These are phyloP conservation scores for Tarenaya hassleriana DNA, from an alignment of 345 rosid species.

Conservation along the genomic window DNA sequence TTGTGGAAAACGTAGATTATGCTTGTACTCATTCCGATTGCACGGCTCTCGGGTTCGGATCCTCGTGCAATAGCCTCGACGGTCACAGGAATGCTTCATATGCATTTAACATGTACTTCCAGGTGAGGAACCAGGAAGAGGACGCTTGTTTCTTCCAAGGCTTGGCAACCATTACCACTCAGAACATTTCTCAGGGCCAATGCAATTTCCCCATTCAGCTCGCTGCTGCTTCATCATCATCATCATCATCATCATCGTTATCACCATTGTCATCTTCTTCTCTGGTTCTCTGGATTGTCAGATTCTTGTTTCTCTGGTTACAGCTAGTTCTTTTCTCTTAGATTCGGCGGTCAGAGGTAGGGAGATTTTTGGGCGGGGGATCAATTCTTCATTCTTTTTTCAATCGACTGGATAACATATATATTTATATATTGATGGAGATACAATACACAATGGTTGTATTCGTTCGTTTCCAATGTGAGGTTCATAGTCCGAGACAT, in stretches of 20 bases:
- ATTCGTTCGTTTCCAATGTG: too few relatives aligned
- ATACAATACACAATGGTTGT: too few relatives aligned
- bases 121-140: slow-evolving; percentile 53
- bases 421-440: too few relatives aligned
- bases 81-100: slow-evolving; percentile 57
- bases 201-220: slow-evolving; percentile 67
- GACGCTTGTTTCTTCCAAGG: slow-evolving; percentile 67
- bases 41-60: slow-evolving; percentile 57
- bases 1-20: slow-evolving; percentile 52
- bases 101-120: slow-evolving; percentile 71
- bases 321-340: background rate
- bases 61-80: slow-evolving; percentile 55
- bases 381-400: too few relatives aligned
- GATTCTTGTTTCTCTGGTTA: background rate
- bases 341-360: too few relatives aligned
- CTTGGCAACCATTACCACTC: slow-evolving; percentile 37
- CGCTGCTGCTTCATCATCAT: slow-evolving; percentile 19
- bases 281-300: background rate
- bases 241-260: background rate
- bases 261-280: background rate
- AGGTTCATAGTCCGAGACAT: too few relatives aligned
- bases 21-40: slow-evolving; percentile 66
- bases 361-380: too few relatives aligned
- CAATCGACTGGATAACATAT: too few relatives aligned
- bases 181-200: slow-evolving; percentile 53